phyloP scores from a whole-genome alignment of 202 grass and related monocot genomes.

The Sporobolus alterniflorus region DNA sequence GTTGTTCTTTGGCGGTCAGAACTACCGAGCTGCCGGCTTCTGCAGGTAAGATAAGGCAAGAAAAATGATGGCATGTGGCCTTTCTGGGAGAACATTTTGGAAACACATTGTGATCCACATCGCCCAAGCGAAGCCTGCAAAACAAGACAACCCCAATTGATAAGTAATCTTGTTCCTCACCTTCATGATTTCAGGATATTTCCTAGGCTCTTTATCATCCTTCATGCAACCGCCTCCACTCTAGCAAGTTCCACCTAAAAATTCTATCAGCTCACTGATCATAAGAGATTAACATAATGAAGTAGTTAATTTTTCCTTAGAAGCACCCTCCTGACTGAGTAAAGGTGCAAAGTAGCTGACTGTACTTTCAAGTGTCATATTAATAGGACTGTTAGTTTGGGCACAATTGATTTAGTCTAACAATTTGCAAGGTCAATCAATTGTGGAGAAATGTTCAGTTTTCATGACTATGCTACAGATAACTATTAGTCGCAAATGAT shows the following conservation, averaged over 20 bases:
- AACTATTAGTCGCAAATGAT: not conserved
- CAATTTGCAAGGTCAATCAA: not conserved
- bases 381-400: not conserved
- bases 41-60: too few species aligned
- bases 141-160: too few species aligned
- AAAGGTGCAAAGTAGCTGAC: not conserved
- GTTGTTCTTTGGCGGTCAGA: too few species aligned
- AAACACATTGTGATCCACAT: too few species aligned
- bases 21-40: too few species aligned
- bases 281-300: constrained; percentile 18
- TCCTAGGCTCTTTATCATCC: constrained; percentile 95
- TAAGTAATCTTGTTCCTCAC: constrained; percentile 39
- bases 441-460: not conserved
- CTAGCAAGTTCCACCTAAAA: constrained; percentile 88
- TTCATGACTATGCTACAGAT: not conserved
- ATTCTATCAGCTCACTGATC: constrained; percentile 84
- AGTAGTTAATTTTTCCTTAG: constrained; percentile 4
- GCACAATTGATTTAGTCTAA: not conserved
- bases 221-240: constrained; percentile 94
- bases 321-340: constrained; percentile 14
- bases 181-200: constrained; percentile 80
- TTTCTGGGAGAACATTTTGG: too few species aligned
- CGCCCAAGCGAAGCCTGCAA: too few species aligned
- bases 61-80: too few species aligned
- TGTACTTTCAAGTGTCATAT: not conserved